Evolutionary conservation across 805 yeast species (phyloP), one percentile per base, ranked within the genome.

Genomic region (Schwanniomyces polymorphus): DNA sequence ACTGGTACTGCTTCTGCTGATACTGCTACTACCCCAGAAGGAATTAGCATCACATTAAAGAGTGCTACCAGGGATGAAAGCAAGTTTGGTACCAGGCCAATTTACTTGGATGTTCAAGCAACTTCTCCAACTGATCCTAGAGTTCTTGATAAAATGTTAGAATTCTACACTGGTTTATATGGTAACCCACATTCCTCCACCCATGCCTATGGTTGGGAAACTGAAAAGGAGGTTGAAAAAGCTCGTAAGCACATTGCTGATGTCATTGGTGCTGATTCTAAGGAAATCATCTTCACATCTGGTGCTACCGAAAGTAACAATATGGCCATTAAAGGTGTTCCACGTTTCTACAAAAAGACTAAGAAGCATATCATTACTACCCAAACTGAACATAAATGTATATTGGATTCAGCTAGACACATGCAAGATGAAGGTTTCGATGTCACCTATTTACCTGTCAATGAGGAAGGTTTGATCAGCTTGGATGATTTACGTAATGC

Each of bases 301-400:
- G 99, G 99, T 48, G 99, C 99, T 48, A 94, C 99, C 4, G 99
- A 94, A 68, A 84, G 94, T 40, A 94, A 94, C 73, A 94, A 95
- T 66, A 88, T 89, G 89, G 91, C 88, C 26, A 71, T 94, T 56
- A 94, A 94, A 70, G 99, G 99, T 63, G 96, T 94, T 12, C 92
- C 97, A 2, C 79, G 97, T 51, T 94, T 94, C 69, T 94, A 92
- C 75, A 80, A 82, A 49, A 88, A 86, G 61, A 86, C 92, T 37
- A 94, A 92, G 74, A 86, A 83, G 61, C 99, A 94, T 68, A 86
- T 94, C 58, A 91, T 94, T 65, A 94, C 99, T 21, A 83, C 96
- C 2, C 96, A 91, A 68, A 94, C 98, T 1, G 99, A 94, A 70
- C 99, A 94, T 72, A 94, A 94, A 74, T 94, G 99, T 78, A 97